Conservation (phyloP, 2,329 filamentous ascomycete genomes). For the Aspergillus sp. region DNA sequence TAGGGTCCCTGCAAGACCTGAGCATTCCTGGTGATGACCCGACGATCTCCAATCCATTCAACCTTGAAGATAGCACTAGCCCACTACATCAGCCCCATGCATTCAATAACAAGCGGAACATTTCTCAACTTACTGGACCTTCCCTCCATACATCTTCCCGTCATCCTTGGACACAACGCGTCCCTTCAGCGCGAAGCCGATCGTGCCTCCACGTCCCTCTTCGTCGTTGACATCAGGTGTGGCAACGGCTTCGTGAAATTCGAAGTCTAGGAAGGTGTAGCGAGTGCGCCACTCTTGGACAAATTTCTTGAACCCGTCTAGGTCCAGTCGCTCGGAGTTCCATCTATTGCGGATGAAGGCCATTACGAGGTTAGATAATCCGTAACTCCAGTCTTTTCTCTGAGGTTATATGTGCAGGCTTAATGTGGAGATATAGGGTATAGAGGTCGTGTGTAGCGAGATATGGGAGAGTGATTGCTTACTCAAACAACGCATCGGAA, state of each 20-base stretch:
- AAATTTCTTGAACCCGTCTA: background rate
- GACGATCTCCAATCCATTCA: background rate
- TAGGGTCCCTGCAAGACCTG: slow-evolving; percentile 2
- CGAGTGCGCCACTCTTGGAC: background rate
- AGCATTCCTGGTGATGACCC: background rate
- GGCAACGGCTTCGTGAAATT: background rate
- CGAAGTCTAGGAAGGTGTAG: background rate
- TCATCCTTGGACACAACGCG: background rate
- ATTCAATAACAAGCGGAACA: background rate
- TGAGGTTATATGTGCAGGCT: background rate
- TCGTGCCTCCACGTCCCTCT: background rate
- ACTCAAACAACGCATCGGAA: background rate
- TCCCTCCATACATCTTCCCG: background rate
- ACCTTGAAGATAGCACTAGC: background rate
- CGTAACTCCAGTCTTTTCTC: no score
- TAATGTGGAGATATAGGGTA: background rate
- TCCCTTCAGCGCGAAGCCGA: background rate
- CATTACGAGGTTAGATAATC: background rate
- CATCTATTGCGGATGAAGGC: background rate
- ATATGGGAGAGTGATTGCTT: background rate
- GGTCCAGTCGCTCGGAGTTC: background rate
- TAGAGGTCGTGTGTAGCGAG: background rate
- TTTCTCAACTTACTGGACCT: background rate
- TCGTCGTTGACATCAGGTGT: background rate
- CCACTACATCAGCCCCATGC: background rate